Base-by-base conservation (phyloP, 805 yeast genomes). In the Huiozyma sinensis region DNA sequence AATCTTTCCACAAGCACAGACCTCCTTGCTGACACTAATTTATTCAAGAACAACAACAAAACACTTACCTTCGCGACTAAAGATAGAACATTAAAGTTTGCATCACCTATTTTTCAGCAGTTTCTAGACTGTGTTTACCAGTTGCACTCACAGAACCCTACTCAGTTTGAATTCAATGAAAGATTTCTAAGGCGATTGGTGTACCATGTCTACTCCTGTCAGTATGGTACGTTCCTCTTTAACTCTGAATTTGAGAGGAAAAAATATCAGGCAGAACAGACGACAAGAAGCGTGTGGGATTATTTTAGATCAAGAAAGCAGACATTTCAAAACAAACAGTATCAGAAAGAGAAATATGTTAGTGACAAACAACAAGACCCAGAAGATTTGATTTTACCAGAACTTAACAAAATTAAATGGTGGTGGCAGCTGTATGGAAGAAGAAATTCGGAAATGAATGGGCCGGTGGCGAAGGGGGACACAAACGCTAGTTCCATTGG, bases 41-140 rank as follows among this genome's bases (percentile, higher is more conserved):
- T 32, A 39, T 30, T 28, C 2, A 12, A 29, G 13, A 24, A 29
- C 34, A 33, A 5, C 28, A 44, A 40, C 29, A 37, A 45, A n/a
- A 39, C 36, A 44, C 24, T 17, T 17, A 17, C 24, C 24, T 17
- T 17, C 24, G 24, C 24, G 4, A 67, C 65, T 38, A 68, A 66
- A 39, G 69, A 68, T 43, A 75, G 69, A 44, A 50, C 43, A 43
- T 53, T 73, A 41, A 79, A 81, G 49, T 73, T 77, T 44, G 77
- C 81, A n/a, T 83, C 95, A 9, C 98, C 98, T 0, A 77, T 89
- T 1, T 90, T 92, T 65, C 97, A 88, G 54, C 98, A 92, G 58
- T 92, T 89, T 63, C 63, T 92, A 39, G 98, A 92, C 56, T 80
- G 92, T 50, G 83, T 87, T 1, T 88, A 81, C 60, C 98, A 92